Percentiles rank a stretch among this genome's conserved stretches.
These are phyloP conservation scores for Camelina hispida DNA, from an alignment of 345 rosid genomes.

Conservation along the genomic window DNA sequence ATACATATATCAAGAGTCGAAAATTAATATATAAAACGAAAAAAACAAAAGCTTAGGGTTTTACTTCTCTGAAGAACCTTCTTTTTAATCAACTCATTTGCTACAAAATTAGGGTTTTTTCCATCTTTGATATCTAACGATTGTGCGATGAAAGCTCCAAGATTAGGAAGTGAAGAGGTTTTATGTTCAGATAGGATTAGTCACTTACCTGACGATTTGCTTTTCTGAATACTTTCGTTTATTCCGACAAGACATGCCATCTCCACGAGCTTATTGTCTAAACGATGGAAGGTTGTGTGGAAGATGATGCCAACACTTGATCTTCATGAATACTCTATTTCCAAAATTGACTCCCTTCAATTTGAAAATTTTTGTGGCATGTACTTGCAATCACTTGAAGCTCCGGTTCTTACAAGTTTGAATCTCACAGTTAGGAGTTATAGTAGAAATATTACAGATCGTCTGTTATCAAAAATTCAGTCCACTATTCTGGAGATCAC, in stretches of 20 bases:
- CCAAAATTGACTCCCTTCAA: neutral
- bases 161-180: neutral
- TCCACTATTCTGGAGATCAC: neutral
- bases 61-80: neutral
- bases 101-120: neutral
- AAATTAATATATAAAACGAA: neutral
- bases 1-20: neutral
- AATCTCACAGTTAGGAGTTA: neutral
- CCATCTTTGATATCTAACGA: neutral
- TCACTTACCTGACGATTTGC: slow-evolving; percentile 25
- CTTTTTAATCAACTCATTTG: too few species aligned
- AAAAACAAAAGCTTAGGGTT: neutral
- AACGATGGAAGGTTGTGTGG: slow-evolving; percentile 27
- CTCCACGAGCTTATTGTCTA: slow-evolving; percentile 11
- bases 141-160: neutral
- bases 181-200: slow-evolving; percentile 1
- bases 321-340: neutral
- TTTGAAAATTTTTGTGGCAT: neutral
- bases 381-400: neutral
- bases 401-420: slow-evolving; percentile 1
- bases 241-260: neutral
- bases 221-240: neutral
- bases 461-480: neutral
- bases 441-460: neutral
- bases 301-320: slow-evolving; percentile 22